Evolutionary conservation across 83 land plant genomes (phyloP).

Genomic region (Picea mariana): DNA sequence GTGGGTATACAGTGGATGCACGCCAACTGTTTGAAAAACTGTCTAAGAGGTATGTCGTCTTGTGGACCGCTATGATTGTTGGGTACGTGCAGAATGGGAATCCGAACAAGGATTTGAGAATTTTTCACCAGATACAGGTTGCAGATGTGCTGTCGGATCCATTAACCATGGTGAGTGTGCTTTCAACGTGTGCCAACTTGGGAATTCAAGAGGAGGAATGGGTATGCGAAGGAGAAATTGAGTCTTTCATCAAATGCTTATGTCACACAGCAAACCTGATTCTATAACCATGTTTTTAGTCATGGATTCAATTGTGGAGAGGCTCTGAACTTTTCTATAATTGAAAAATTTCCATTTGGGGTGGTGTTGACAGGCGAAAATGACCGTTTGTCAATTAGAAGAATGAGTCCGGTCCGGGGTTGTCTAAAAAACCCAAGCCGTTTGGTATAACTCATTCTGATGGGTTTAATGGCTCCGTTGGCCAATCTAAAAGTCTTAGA

Average conservation of each 20-base stretch:
- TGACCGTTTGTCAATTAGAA: no score
- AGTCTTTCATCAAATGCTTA: conserved; percentile 38
- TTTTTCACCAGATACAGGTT: conserved; percentile 21
- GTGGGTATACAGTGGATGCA: conserved; percentile 21
- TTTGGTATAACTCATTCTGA: no score
- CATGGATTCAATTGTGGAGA: no score
- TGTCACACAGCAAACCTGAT: conserved; percentile 21
- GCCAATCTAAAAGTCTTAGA: no score
- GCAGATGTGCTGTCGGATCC: conserved; percentile 27
- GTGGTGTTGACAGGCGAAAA: no score
- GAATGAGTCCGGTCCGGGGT: no score
- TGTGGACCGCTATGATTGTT: conserved; percentile 28
- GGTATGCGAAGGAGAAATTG: conserved; percentile 32
- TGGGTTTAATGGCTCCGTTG: no score
- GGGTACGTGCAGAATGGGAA: conserved; percentile 20
- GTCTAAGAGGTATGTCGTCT: conserved; percentile 18
- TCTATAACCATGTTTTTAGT: conserved; percentile 27
- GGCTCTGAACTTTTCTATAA: no score
- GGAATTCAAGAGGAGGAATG: conserved; percentile 23
- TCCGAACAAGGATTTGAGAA: conserved; percentile 11
- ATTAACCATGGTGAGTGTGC: conserved; percentile 35
- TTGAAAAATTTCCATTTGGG: no score
- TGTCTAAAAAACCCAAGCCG: no score
- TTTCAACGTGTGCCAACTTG: conserved; percentile 34
- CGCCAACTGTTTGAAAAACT: conserved; percentile 21